Conservation (phyloP, 1,284 basidiomycete species). For the Phenoliferia sp. region DNA sequence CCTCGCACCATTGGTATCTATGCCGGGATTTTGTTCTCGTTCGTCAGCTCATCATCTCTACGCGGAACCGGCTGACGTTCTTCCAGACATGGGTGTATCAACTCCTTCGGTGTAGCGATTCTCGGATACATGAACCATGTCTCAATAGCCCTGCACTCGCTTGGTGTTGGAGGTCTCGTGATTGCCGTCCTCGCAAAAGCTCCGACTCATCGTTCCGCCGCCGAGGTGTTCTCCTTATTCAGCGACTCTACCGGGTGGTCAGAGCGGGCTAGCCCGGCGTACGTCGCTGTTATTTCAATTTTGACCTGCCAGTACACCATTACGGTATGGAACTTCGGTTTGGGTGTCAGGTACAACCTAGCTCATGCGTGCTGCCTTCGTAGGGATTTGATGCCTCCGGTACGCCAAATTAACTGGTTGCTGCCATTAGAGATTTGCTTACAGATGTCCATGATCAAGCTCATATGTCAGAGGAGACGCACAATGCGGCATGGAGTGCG, state of each 20-base stretch:
- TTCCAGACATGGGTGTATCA: conserved; percentile 56
- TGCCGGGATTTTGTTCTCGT: conserved; percentile 58
- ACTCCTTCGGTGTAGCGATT: conserved; percentile 61
- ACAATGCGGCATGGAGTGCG: conserved; percentile 50
- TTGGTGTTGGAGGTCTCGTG: conserved; percentile 61
- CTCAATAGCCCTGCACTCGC: conserved; percentile 65
- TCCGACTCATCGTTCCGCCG: conserved; percentile 60
- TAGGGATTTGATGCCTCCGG: background rate
- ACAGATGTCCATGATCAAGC: background rate
- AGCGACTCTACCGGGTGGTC: conserved; percentile 66
- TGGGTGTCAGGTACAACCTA: no score
- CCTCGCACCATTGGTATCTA: conserved; percentile 65
- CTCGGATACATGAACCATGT: conserved; percentile 64
- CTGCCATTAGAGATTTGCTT: background rate
- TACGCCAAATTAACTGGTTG: background rate
- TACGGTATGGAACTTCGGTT: background rate
- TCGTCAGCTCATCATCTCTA: background rate
- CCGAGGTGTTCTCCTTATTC: conserved; percentile 64
- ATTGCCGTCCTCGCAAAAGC: conserved; percentile 64
- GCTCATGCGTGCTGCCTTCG: background rate
- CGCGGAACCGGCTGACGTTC: background rate
- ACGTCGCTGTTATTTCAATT: conserved; percentile 64
- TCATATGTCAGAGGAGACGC: conserved; percentile 73
- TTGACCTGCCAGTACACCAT: conserved; percentile 55
- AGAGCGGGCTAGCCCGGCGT: conserved; percentile 59